Base-by-base conservation (phyloP, 2,329 filamentous ascomycete species). In the Chalaropsis ovoidea region DNA sequence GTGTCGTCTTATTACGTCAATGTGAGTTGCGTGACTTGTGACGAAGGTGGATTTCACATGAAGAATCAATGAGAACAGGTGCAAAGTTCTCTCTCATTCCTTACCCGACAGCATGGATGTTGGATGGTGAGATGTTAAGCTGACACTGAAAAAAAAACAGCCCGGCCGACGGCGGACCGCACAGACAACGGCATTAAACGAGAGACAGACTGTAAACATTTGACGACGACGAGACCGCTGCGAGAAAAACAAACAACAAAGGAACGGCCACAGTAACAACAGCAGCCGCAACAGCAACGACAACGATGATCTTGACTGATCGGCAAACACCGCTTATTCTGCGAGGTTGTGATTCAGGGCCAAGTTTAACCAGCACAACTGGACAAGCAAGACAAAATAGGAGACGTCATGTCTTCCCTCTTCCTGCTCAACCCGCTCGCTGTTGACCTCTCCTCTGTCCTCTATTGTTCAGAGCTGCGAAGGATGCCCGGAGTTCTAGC, bases 21-120 rank as follows among this genome's bases (percentile, higher is more conserved):
- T 11, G 19, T 52, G 47, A 52, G 24, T 24, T 24, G 19, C 47
- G 15, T 15, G 11, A 6, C 15, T 15, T 13, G 11, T 27, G 47
- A 11, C 11, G 47, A 27, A 27, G 47, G 4, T 52, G 19, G 54
- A n/a, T 19, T 58, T 58, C 31, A n/a, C 15, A 17, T 22, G n/a
- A 58, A 58, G 54, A 58, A 58, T 58, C 54, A 35, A 58, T 58
- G 54, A 31, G 31, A 39, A 31, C 27, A 3, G 54, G 2, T 35
- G 54, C 54, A 58, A 58, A 58, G 54, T 58, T 58, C 54, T 47
- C 17, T 47, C 54, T 7, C 54, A 58, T 58, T 58, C 54, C 54
- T 47, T 19, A n/a, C 43, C 13, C 43, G n/a, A 47, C 35, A 39
- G n/a, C 15, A 47, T 17, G 43, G n/a, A 19, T n/a, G 17, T n/a